Evolutionary conservation across 768 basidiomycete species (phyloP), one percentile per base, ranked within the genome.

Genomic region (Lactifluus rugatus): DNA sequence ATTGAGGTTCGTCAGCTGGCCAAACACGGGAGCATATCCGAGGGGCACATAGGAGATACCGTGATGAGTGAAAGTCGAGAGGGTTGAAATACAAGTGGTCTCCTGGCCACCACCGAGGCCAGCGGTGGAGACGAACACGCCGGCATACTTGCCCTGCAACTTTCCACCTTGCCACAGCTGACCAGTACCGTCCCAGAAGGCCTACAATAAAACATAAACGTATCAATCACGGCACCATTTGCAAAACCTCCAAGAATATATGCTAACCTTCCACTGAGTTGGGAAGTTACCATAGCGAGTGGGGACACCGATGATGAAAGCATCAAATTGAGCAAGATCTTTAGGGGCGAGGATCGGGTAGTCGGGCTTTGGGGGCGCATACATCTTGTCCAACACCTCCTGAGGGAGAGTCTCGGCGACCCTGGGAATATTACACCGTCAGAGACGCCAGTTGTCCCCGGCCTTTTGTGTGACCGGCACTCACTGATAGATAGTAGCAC

Each of bases 41-140:
- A 87, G 73, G 0, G 91, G 88, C 3, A 89, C 85, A 64, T 72
- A 87, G 67, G 79, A 71, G 28, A 87, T 79, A 19, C 87, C 89
- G 57, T 89, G 87, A 68, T 93, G 89, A 7, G 76, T 68, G 54
- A 91, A 66, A 44, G 84, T 81, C 52, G 79, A 79, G 67, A 89
- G 66, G 36, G 73, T 66, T 52, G 66, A 75, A 36, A 83, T 62
- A 47, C 73, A 75, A 4, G 85, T 87, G 4, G 74, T 59, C 65
- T 85, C 86, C 64, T 93, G 90, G n/a, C 91, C 91, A 58, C 90
- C 89, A 54, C 89, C 89, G 11, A 76, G 81, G n/a, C 76, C 73
- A 1, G 77, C 85, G 0, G 86, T 84, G 23, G 84, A 85, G 48
- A 89, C 81, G 73, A 92, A 93, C 42, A 82, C 72, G 14, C 83